These are phyloP conservation scores for Arxiozyma telluris DNA, from an alignment of 1,139 yeast species.

Conservation along the genomic window DNA sequence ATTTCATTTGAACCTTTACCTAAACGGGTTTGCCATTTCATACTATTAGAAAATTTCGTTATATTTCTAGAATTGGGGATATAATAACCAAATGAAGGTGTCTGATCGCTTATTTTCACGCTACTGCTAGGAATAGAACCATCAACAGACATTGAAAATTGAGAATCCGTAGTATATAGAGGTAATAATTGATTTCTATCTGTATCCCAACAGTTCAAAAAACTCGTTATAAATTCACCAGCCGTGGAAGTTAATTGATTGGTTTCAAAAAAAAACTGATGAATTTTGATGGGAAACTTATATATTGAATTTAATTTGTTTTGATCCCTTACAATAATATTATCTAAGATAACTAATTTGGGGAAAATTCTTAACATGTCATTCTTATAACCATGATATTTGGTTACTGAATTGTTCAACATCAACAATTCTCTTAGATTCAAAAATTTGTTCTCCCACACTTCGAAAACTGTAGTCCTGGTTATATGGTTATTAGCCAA, in stretches of 20 bases:
- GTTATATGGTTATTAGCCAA: constrained; percentile 64
- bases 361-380: constrained; percentile 73
- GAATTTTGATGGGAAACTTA: constrained; percentile 41
- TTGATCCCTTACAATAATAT: constrained; percentile 69
- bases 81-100: constrained; percentile 54
- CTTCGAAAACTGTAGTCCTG: constrained; percentile 52
- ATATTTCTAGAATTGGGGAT: constrained; percentile 69
- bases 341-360: constrained; percentile 67
- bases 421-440: constrained; percentile 66
- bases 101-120: constrained; percentile 35
- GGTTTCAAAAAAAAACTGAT: constrained; percentile 71
- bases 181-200: constrained; percentile 61
- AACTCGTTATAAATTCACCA: constrained; percentile 67
- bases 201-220: constrained; percentile 70
- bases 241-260: constrained; percentile 62
- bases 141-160: constrained; percentile 62
- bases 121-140: constrained; percentile 38
- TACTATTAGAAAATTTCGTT: constrained; percentile 54
- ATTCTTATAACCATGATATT: constrained; percentile 42
- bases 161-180: constrained; percentile 75
- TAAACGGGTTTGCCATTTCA: constrained; percentile 47
- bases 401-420: constrained; percentile 66
- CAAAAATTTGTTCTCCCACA: constrained; percentile 71
- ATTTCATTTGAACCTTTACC: constrained; percentile 68
- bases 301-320: constrained; percentile 44